A percentile compares a stretch with the other conserved stretches of the same genome.
These are phyloP conservation scores for Boeremia lycopersici DNA, from an alignment of 2,329 filamentous ascomycete species.

Conservation along the genomic window DNA sequence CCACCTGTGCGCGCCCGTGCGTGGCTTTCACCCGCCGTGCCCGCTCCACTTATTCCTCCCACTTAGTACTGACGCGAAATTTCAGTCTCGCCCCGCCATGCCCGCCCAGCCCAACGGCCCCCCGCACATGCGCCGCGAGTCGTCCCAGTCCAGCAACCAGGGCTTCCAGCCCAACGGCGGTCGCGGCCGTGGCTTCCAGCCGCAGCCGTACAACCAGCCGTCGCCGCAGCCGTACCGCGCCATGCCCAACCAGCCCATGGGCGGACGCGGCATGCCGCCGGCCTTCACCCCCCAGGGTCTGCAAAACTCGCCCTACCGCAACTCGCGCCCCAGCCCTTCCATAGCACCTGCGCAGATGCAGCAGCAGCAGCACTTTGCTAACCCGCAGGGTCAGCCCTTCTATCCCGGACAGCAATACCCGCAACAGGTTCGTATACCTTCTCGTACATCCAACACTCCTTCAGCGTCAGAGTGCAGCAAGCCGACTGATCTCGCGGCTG, in stretches of 20 bases:
- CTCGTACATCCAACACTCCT: conserved; percentile 44
- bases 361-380: conserved; percentile 60
- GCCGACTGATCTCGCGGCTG: conserved; percentile 21
- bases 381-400: conserved; percentile 67
- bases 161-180: conserved; percentile 51
- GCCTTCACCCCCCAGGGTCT: conserved; percentile 58
- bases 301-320: conserved; percentile 66
- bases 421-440: conserved; percentile 66
- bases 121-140: conserved; percentile 84
- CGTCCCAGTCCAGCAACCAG: conserved; percentile 74
- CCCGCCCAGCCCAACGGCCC: conserved; percentile 55
- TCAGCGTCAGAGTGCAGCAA: conserved; percentile 28
- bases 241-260: conserved; percentile 57
- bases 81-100: conserved; percentile 71
- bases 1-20: not conserved
- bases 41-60: not conserved
- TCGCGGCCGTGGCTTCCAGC: conserved; percentile 58
- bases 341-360: conserved; percentile 67
- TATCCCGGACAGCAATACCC: conserved; percentile 63
- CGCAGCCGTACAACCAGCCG: conserved; percentile 58
- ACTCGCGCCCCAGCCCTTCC: conserved; percentile 60
- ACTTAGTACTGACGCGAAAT: conserved; percentile 20
- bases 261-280: conserved; percentile 57
- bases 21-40: conserved; percentile 28
- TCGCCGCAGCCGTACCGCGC: conserved; percentile 63